Base-by-base conservation (phyloP, 2,329 filamentous ascomycete species). In the Microsporum canis region DNA sequence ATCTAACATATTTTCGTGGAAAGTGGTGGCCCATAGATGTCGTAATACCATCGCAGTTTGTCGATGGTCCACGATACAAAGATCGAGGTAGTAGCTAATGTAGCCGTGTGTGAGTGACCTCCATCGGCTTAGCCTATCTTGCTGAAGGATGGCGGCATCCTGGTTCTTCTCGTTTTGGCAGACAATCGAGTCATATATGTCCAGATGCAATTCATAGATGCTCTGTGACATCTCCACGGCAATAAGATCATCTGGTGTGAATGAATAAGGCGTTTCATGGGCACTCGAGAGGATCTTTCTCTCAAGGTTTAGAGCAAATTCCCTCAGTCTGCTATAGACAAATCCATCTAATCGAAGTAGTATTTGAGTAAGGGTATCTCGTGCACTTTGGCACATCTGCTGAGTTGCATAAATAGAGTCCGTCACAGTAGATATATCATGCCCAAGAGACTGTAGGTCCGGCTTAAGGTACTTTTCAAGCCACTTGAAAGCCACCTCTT, bases 201-300 rank as follows among this genome's bases (percentile, higher is more conserved):
- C 85, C 4, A 88, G 76, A 67, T 88, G 85, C 36, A 88, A 72
- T 69, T 88, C 86, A 65, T 85, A 87, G 2, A 88, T 72, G 1
- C 79, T 79, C 68, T 88, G 78, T 1, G 80, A 73, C 69, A 85
- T 78, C 57, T 83, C 81, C 45, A 81, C 70, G 33, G 77, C 67
- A 10, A 69, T 69, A 27, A 72, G 63, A 47, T 79, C 70, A 36
- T 70, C 64, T 1, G 64, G 29, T 10, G 68, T 64, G 59, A 72
- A 73, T 38, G 66, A 55, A 58, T 72, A 72, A 12, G 62, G 60
- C 38, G 51, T 39, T 8, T 65, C 66, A 31, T 59, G 33, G 6
- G 57, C 62, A 29, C 61, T 62, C 8, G 63, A 57, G 17, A 76
- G 67, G 3, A 72, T 65, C 39, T 67, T 66, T 49, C 63, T 60